Conservation (phyloP, 176 grass and related monocot species). For the Canna indica region DNA sequence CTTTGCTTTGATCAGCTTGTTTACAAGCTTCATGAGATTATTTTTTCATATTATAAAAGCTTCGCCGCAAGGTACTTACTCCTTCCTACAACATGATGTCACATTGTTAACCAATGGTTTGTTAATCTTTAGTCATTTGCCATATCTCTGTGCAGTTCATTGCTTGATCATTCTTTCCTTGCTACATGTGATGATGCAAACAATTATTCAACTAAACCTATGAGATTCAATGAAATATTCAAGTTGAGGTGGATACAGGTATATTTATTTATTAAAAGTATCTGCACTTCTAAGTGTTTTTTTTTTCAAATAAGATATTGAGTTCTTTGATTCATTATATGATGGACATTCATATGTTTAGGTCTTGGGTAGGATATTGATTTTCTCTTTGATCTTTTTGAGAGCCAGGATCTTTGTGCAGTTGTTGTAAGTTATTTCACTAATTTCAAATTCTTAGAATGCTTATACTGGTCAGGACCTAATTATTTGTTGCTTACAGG, state of each 20-base stretch:
- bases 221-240: constrained; percentile 83
- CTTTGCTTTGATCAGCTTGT: constrained; percentile 95
- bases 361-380: constrained; percentile 93
- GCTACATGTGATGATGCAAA: constrained; percentile 73
- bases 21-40: constrained; percentile 90
- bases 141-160: constrained; percentile 35
- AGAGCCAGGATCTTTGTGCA: constrained; percentile 76
- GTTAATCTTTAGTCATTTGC: neutral
- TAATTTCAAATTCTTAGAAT: constrained; percentile 10
- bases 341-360: constrained; percentile 25
- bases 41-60: constrained; percentile 97
- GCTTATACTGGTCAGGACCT: constrained; percentile 7
- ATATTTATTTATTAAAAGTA: constrained; percentile 14
- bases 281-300: neutral
- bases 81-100: neutral
- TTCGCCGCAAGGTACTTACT: constrained; percentile 70
- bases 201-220: constrained; percentile 76
- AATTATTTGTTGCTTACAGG: constrained; percentile 36
- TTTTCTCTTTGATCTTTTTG: constrained; percentile 77
- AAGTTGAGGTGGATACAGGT: constrained; percentile 97
- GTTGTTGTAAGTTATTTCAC: constrained; percentile 63
- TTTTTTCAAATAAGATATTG: no score
- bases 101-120: neutral
- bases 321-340: neutral
- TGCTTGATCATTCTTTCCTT: constrained; percentile 95